Conservation (phyloP, 192 early-diverging fungal species). For the Backusella tarrabulga region DNA sequence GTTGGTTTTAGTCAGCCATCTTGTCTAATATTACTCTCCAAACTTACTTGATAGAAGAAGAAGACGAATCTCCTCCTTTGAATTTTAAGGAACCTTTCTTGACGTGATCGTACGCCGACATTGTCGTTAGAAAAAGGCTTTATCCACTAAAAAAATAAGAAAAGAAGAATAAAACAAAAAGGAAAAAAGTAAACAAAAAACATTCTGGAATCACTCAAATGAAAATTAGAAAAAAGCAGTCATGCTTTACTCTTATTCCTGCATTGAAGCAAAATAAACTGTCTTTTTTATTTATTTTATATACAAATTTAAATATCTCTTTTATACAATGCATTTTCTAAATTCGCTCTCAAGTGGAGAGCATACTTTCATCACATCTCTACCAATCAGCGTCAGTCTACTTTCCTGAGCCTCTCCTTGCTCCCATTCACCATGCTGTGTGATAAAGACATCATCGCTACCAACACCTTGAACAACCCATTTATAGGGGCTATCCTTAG, state of each 20-base stretch:
- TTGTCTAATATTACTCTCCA: not conserved
- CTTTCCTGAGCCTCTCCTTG: constrained; percentile 20
- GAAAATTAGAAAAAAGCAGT: not conserved
- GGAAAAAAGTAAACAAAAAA: not conserved
- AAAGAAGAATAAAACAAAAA: not conserved
- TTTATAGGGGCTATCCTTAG: constrained; percentile 24
- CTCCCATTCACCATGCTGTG: constrained; percentile 17
- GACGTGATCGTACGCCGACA: constrained; percentile 45
- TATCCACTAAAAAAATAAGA: not conserved
- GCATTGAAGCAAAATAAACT: not conserved
- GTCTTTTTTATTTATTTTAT: not conserved
- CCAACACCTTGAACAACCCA: constrained; percentile 40
- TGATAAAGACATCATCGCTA: constrained; percentile 8
- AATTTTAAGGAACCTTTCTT: constrained; percentile 64
- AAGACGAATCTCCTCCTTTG: constrained; percentile 47
- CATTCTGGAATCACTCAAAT: not conserved
- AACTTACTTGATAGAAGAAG: constrained; percentile 52
- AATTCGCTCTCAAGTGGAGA: constrained; percentile 4
- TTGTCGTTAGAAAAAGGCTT: constrained; percentile 8
- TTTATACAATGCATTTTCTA: constrained; percentile 16
- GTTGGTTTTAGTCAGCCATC: not conserved
- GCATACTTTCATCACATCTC: constrained; percentile 5
- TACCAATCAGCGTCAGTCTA: constrained; percentile 28
- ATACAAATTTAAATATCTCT: not conserved
- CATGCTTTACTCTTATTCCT: not conserved